Evolutionary conservation across 2,329 filamentous ascomycete genomes (phyloP), one percentile per base, ranked within the genome.

Genomic region (Didymella pomorum): DNA sequence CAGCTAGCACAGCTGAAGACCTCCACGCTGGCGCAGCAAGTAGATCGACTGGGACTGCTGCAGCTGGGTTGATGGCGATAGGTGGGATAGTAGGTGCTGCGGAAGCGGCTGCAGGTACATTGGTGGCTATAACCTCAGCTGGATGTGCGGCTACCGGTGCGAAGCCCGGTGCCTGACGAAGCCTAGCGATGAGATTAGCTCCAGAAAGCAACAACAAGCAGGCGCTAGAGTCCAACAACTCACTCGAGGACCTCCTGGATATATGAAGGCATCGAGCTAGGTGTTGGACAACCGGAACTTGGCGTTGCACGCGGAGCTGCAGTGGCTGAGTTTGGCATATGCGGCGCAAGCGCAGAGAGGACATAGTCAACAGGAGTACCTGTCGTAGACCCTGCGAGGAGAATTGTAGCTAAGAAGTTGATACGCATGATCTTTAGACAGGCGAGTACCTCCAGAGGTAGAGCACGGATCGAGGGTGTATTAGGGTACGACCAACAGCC

Each of bases 161-260:
- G 21, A 56, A 9, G 21, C 21, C 60, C 16, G 56, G 53, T 47
- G 29, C 61, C 51, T 65, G 62, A 54, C 61, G 64, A 7, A 65
- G 59, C 37, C 66, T 69, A 26, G 21, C 12, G n/a, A 16, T 1
- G 10, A 10, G 9, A 20, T 39, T 11, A 39, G 18, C 35, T 16
- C 55, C 8, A 52, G 42, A 26, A 3, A 20, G n/a, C 11, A 12
- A 16, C 9, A 5, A 12, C 21, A 2, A 9, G 5, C 10, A 14
- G n/a, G 4, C 6, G 6, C 26, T 4, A 10, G 4, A 4, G n/a
- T 14, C 16, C 26, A 18, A 35, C 8, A 39, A 50, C 56, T 54
- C 25, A 58, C 56, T 58, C 56, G n/a, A 58, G 45, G 21, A 20
- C 14, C 26, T 54, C 51, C 8, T 28, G n/a, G n/a, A 5, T 7